Evolutionary conservation across 768 basidiomycete genomes (phyloP).

Genomic region (Russula compacta): DNA sequence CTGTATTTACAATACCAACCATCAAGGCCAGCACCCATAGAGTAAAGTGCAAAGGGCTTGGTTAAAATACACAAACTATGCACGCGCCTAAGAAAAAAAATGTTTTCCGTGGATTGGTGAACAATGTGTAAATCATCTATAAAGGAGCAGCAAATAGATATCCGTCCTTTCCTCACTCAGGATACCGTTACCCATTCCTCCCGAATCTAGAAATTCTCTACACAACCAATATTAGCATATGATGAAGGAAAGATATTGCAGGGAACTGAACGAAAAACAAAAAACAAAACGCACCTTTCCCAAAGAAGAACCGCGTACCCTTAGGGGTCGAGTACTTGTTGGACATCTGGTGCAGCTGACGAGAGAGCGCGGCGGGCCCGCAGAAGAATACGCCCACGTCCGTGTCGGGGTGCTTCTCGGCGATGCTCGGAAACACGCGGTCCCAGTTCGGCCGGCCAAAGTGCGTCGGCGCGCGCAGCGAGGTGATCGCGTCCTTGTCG

Average conservation of each 20-base stretch:
- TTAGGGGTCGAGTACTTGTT: constrained; percentile 79
- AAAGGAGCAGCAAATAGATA: too few relatives aligned
- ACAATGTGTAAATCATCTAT: too few relatives aligned
- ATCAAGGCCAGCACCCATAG: neutral
- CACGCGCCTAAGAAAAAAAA: neutral
- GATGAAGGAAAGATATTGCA: too few relatives aligned
- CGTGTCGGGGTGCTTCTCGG: constrained; percentile 76
- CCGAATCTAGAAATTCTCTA: constrained; percentile 11
- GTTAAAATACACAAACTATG: neutral
- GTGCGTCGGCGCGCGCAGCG: constrained; percentile 84
- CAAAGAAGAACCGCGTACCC: constrained; percentile 82
- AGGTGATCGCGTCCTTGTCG: constrained; percentile 86
- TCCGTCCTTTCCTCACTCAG: too few relatives aligned
- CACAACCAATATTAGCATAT: neutral
- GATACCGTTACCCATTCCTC: neutral
- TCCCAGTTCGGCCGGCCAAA: constrained; percentile 88
- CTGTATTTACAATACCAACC: neutral
- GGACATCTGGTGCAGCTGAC: constrained; percentile 61
- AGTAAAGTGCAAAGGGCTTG: neutral
- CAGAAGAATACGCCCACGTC: constrained; percentile 95
- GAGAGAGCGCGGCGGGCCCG: constrained; percentile 66
- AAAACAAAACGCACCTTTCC: constrained; percentile 49
- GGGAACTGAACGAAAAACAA: neutral
- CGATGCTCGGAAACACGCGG: constrained; percentile 60
- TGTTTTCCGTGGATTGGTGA: neutral